Conservation (phyloP, 371 early-diverging fungal genomes). For the Mucor circinelloides region DNA sequence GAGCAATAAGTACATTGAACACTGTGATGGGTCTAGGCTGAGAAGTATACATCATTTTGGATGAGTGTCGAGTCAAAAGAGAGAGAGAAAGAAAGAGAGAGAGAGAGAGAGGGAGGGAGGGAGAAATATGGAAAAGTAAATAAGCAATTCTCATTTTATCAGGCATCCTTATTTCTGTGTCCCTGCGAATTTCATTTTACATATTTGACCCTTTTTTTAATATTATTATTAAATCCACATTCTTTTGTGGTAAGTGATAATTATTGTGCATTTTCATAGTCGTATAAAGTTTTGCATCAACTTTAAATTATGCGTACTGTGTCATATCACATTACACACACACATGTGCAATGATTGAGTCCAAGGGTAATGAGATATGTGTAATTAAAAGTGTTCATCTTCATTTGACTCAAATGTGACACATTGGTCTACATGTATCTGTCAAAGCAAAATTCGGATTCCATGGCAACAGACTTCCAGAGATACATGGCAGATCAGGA, state of each 20-base stretch:
- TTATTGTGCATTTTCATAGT: neutral
- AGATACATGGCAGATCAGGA: neutral
- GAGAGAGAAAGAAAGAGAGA: neutral
- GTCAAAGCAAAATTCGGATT: neutral
- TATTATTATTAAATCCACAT: slow-evolving; percentile 4
- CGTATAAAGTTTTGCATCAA: neutral
- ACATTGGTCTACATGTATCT: neutral
- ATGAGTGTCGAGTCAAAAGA: neutral
- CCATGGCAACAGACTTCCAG: neutral
- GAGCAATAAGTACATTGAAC: neutral
- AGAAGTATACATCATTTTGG: slow-evolving; percentile 13
- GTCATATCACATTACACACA: neutral
- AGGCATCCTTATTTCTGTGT: neutral
- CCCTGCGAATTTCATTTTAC: slow-evolving; percentile 12
- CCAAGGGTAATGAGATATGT: neutral
- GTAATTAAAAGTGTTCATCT: neutral
- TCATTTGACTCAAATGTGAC: neutral
- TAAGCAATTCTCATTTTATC: neutral
- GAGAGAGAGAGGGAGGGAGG: neutral
- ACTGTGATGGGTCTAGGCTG: slow-evolving; percentile 13
- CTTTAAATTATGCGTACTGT: neutral
- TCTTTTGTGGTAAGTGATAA: neutral
- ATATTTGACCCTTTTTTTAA: slow-evolving; percentile 15
- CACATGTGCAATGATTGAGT: neutral
- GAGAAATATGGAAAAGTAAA: neutral